Conservation (phyloP, 2,329 filamentous ascomycete species). For the Lomentospora prolificans region DNA sequence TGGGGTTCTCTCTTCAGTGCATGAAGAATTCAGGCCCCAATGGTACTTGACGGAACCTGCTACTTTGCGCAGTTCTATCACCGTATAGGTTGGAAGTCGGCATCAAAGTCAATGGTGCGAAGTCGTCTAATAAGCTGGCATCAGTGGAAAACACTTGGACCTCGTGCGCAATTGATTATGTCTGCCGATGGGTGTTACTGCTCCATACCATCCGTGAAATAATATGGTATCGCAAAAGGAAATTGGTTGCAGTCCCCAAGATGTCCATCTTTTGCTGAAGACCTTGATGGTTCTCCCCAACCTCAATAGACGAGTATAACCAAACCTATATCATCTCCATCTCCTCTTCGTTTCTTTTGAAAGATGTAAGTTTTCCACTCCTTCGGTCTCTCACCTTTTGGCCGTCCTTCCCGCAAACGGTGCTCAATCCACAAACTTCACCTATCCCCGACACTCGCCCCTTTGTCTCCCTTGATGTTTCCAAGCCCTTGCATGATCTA, state of each 20-base stretch:
- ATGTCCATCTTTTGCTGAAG: no score
- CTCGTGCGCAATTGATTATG: no score
- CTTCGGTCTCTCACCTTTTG: neutral
- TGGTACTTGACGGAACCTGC: neutral
- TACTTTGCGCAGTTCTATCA: neutral
- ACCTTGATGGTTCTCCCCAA: neutral
- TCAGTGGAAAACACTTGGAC: no score
- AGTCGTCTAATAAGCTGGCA: no score
- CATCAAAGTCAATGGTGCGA: no score
- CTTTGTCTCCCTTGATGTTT: neutral
- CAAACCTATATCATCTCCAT: no score
- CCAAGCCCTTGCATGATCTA: constrained; percentile 6
- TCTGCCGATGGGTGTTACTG: no score
- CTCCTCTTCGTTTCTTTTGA: no score
- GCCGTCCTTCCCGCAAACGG: neutral
- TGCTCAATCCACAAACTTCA: neutral
- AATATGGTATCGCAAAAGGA: no score
- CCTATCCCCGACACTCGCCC: neutral
- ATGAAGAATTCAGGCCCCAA: neutral
- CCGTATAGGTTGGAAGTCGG: neutral
- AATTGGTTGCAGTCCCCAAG: no score
- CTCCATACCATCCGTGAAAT: no score
- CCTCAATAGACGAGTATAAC: neutral
- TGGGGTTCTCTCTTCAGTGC: no score
- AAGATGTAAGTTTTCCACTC: neutral